Evolutionary conservation across 352 stramenopile species (phyloP).

Genomic region (Aphanomyces euteiches): DNA sequence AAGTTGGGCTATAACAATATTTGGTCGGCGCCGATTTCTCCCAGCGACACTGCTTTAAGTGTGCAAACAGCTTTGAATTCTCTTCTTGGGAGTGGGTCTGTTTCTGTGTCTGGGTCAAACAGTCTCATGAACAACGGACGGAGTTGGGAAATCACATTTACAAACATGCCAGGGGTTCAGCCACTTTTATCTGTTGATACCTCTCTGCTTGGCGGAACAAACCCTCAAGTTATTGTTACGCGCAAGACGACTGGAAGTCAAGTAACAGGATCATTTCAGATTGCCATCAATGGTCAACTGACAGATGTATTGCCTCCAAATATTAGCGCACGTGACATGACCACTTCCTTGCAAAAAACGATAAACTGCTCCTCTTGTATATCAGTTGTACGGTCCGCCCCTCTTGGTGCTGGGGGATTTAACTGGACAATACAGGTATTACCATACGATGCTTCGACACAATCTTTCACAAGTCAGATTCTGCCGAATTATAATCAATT

Average conservation of each 20-base stretch:
- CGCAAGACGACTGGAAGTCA: slow-evolving; percentile 8
- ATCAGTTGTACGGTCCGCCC: background rate
- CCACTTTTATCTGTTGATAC: slow-evolving; percentile 14
- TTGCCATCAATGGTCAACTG: background rate
- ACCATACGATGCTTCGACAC: slow-evolving; percentile 18
- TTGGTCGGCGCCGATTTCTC: slow-evolving; percentile 31
- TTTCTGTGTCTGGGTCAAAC: slow-evolving; percentile 6
- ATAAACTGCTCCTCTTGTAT: slow-evolving; percentile 8
- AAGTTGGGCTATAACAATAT: slow-evolving; percentile 33
- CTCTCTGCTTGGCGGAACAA: slow-evolving; percentile 12
- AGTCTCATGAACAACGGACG: slow-evolving; percentile 18
- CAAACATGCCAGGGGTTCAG: slow-evolving; percentile 7
- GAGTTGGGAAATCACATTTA: slow-evolving; percentile 27
- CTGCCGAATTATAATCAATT: slow-evolving; percentile 28
- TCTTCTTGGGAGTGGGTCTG: slow-evolving; percentile 36
- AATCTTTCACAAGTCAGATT: background rate
- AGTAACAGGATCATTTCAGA: slow-evolving; percentile 17
- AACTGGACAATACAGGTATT: slow-evolving; percentile 38
- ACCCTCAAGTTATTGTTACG: slow-evolving; percentile 5
- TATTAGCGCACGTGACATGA: background rate
- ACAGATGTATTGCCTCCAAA: slow-evolving; percentile 5
- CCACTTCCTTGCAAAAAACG: background rate
- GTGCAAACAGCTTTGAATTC: slow-evolving; percentile 52
- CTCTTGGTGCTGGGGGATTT: slow-evolving; percentile 7
- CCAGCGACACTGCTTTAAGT: slow-evolving; percentile 27